A percentile compares a stretch with the other conserved stretches of the same genome.
phyloP scores from a whole-genome alignment of 2,329 filamentous ascomycete genomes.

The Mycogone perniciosa region DNA sequence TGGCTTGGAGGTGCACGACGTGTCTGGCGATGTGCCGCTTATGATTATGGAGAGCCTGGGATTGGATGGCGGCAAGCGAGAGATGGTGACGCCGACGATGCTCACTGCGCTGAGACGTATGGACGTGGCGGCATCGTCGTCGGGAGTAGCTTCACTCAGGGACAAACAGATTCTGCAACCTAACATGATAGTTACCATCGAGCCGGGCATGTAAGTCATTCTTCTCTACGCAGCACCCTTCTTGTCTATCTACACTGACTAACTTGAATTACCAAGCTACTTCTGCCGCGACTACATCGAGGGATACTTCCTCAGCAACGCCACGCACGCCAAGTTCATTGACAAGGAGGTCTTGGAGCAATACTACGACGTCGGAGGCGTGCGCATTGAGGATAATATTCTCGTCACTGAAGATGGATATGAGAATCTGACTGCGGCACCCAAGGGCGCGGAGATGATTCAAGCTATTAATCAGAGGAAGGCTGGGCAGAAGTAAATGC shows the following conservation, averaged over 20 bases:
- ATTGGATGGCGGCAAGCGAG: conserved; percentile 34
- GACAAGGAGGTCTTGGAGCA: conserved; percentile 56
- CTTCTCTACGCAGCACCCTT: neutral
- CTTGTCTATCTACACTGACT: conserved; percentile 3
- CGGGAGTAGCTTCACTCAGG: conserved; percentile 22
- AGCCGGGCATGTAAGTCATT: conserved; percentile 61
- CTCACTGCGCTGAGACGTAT: conserved; percentile 25
- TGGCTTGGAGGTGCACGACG: conserved; percentile 60
- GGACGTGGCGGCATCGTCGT: conserved; percentile 17
- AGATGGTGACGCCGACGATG: conserved; percentile 32
- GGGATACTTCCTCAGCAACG: conserved; percentile 56
- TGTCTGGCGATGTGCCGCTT: conserved; percentile 32
- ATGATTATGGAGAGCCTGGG: conserved; percentile 22
- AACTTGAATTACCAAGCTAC: conserved; percentile 43
- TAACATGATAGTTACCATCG: conserved; percentile 69
- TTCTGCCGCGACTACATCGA: conserved; percentile 70
- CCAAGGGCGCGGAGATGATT: conserved; percentile 68
- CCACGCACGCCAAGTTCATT: conserved; percentile 56
- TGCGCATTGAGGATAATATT: conserved; percentile 88
- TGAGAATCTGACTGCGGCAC: conserved; percentile 77
- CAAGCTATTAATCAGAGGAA: conserved; percentile 46
- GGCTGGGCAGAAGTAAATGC: neutral
- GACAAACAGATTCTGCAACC: conserved; percentile 41
- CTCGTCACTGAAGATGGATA: conserved; percentile 70
- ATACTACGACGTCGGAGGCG: conserved; percentile 77